phyloP scores from a whole-genome alignment of 257 asterid genomes.

The Anisodus acutangulus region DNA sequence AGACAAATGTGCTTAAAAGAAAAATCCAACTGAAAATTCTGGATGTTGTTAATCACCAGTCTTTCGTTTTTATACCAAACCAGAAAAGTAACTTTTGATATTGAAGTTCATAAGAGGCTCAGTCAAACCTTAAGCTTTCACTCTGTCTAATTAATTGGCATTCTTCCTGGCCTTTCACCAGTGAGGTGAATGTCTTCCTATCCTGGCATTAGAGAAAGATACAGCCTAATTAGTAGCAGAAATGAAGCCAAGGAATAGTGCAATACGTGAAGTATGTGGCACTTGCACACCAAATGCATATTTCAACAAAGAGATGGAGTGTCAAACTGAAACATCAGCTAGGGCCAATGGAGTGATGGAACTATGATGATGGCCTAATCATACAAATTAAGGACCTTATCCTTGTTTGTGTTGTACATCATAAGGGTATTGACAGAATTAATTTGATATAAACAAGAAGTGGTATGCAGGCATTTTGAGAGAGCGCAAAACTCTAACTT shows the following conservation, averaged over 20 bases:
- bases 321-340: not conserved
- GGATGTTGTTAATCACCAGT: not conserved
- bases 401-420: not conserved
- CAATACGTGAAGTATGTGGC: not conserved
- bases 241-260: not conserved
- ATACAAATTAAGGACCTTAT: not conserved
- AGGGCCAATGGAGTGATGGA: not conserved
- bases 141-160: not conserved
- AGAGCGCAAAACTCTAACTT: not conserved
- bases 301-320: slow-evolving; percentile 1
- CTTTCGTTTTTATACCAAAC: not conserved
- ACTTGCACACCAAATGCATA: not conserved
- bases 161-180: slow-evolving; percentile 35
- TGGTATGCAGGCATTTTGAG: not conserved
- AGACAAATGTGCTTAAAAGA: not conserved
- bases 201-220: slow-evolving; percentile 34
- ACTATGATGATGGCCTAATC: not conserved
- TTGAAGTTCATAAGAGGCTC: slow-evolving; percentile 4
- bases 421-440: not conserved
- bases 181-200: slow-evolving; percentile 39
- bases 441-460: not conserved
- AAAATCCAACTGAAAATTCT: not conserved
- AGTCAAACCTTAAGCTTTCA: slow-evolving; percentile 19
- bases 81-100: not conserved
- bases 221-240: not conserved